phyloP scores from a whole-genome alignment of 1,284 basidiomycete species.

The Coniophora puteana region DNA sequence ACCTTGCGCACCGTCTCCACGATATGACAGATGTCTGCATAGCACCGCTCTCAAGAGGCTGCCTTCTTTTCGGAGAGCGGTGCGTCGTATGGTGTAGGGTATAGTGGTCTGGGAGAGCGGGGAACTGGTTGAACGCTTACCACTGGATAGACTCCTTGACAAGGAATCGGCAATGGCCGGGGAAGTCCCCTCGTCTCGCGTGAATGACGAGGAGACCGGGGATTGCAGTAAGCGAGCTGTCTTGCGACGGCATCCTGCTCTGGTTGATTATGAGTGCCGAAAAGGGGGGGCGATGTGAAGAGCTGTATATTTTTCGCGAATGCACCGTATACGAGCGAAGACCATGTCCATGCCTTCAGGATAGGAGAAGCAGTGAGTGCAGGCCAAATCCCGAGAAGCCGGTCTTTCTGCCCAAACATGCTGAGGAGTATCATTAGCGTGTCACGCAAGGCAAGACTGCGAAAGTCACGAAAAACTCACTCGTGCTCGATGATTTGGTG shows the following conservation, averaged over 20 bases:
- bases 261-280: slow-evolving; percentile 5
- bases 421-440: no score
- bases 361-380: slow-evolving; percentile 40
- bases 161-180: slow-evolving; percentile 27
- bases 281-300: slow-evolving; percentile 20
- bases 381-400: slow-evolving; percentile 41
- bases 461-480: no score
- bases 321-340: slow-evolving; percentile 37
- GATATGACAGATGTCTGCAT: slow-evolving; percentile 43
- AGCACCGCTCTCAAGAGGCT: slow-evolving; percentile 41
- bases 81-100: no score
- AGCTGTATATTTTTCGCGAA: slow-evolving; percentile 33
- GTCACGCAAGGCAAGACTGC: no score
- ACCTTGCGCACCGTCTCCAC: slow-evolving; percentile 38
- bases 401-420: slow-evolving; percentile 35
- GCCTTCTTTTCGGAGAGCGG: slow-evolving; percentile 23
- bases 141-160: slow-evolving; percentile 26
- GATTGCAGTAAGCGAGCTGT: slow-evolving; percentile 20
- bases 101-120: slow-evolving; percentile 36
- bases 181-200: slow-evolving; percentile 36
- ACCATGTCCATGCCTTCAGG: slow-evolving; percentile 42
- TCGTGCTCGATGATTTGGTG: slow-evolving; percentile 39
- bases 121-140: slow-evolving; percentile 44
- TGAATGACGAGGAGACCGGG: slow-evolving; percentile 31
- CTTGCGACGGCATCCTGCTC: no score